A percentile compares a stretch with the other conserved stretches of the same genome.
phyloP scores from a whole-genome alignment of 169 alveolate species.

The Blepharisma undulans region DNA sequence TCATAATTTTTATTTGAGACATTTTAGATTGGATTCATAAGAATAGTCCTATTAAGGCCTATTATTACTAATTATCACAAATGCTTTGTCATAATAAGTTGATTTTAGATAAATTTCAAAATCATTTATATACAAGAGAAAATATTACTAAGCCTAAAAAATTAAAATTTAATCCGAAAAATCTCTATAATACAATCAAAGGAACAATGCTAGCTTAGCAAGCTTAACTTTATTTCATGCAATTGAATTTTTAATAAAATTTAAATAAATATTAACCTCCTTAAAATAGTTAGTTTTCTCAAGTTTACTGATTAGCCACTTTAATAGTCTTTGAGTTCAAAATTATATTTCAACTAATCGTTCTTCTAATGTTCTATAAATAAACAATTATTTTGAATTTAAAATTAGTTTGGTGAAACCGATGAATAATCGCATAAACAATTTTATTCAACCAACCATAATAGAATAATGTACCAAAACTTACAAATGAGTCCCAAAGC shows the following conservation, averaged over 20 bases:
- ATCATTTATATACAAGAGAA: no score
- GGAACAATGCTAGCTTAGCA: no score
- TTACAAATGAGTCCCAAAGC: not conserved
- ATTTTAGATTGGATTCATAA: not conserved
- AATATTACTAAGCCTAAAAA: no score
- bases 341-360: not conserved
- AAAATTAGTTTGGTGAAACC: not conserved
- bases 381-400: not conserved
- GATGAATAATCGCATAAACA: not conserved
- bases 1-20: not conserved
- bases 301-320: not conserved
- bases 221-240: not conserved
- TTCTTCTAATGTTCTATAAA: not conserved
- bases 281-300: not conserved
- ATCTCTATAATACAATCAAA: not conserved
- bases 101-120: no score
- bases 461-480: not conserved
- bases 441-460: not conserved
- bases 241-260: no score
- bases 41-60: no score
- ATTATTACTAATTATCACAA: no score
- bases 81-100: no score
- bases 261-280: not conserved
- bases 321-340: not conserved
- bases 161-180: no score